phyloP scores from a whole-genome alignment of 2,329 filamentous ascomycete species.

The Aspergillus piperis region DNA sequence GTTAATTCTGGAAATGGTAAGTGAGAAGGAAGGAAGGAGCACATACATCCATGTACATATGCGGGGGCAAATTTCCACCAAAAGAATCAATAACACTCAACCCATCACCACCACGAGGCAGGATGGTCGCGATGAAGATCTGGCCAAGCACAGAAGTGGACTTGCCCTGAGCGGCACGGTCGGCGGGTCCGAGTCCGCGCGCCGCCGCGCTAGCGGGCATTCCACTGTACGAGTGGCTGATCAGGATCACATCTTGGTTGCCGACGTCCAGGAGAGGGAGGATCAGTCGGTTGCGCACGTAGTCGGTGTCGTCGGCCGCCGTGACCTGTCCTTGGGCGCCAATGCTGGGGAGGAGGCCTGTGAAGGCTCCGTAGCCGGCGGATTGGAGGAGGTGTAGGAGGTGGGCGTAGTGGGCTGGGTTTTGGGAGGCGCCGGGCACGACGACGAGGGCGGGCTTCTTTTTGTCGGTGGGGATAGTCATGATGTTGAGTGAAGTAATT shows the following conservation, averaged over 20 bases:
- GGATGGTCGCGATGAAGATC: conserved; percentile 1
- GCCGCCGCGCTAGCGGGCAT: conserved; percentile 7
- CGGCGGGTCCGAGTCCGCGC: not conserved
- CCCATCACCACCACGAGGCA: not conserved
- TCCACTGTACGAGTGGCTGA: conserved; percentile 7
- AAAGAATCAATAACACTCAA: conserved; percentile 3
- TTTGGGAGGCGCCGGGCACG: conserved; percentile 6
- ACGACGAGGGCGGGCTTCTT: conserved; percentile 4
- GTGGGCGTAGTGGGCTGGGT: conserved; percentile 6
- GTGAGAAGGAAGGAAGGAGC: not conserved
- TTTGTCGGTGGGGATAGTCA: not conserved
- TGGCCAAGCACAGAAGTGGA: not conserved
- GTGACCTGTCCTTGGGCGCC: not conserved
- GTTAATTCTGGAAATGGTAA: too few relatives aligned
- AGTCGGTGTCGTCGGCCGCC: conserved; percentile 2
- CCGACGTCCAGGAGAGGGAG: conserved; percentile 5
- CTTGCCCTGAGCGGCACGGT: conserved; percentile 1
- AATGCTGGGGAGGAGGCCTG: conserved; percentile 4
- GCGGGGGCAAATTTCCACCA: not conserved
- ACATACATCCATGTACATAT: conserved; percentile 2
- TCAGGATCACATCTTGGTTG: conserved; percentile 6
- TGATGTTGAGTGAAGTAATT: too few relatives aligned
- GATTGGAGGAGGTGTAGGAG: conserved; percentile 5
- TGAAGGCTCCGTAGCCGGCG: conserved; percentile 4
- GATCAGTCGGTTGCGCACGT: conserved; percentile 1